Conservation (phyloP, 495 filamentous ascomycete species). For the Penicillium canariense region DNA sequence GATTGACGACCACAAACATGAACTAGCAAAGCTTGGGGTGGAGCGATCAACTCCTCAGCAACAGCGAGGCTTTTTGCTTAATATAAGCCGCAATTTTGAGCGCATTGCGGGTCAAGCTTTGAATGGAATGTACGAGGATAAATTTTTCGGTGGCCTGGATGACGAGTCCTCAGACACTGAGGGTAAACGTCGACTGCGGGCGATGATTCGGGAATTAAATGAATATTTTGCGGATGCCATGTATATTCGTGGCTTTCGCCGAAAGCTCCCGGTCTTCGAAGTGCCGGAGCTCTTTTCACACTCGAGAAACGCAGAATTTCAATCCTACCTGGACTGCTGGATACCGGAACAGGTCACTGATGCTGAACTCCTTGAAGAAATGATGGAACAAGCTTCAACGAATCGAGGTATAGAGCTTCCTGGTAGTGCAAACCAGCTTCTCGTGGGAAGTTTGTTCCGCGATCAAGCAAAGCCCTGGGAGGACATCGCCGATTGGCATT, state of each 20-base stretch:
- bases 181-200: constrained; percentile 53
- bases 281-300: neutral
- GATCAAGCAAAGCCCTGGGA: constrained; percentile 44
- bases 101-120: constrained; percentile 48
- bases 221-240: constrained; percentile 55
- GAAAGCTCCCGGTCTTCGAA: constrained; percentile 3
- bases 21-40: constrained; percentile 43
- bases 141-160: constrained; percentile 49
- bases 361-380: constrained; percentile 16
- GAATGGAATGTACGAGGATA: constrained; percentile 55
- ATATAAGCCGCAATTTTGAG: constrained; percentile 52
- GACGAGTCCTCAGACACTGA: neutral
- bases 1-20: neutral
- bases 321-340: constrained; percentile 21
- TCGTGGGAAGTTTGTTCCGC: constrained; percentile 43
- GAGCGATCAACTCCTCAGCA: constrained; percentile 45
- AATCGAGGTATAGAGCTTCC: constrained; percentile 43
- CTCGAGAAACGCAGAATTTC: neutral
- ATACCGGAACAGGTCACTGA: constrained; percentile 2
- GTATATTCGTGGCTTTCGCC: constrained; percentile 4
- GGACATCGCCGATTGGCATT: constrained; percentile 25
- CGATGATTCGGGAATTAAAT: constrained; percentile 57
- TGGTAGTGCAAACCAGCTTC: constrained; percentile 45
- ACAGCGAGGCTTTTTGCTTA: constrained; percentile 52
- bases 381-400: constrained; percentile 10